Evolutionary conservation across 768 basidiomycete genomes (phyloP), one percentile per base, ranked within the genome.

Genomic region (Candolleomyces aberdarensis): DNA sequence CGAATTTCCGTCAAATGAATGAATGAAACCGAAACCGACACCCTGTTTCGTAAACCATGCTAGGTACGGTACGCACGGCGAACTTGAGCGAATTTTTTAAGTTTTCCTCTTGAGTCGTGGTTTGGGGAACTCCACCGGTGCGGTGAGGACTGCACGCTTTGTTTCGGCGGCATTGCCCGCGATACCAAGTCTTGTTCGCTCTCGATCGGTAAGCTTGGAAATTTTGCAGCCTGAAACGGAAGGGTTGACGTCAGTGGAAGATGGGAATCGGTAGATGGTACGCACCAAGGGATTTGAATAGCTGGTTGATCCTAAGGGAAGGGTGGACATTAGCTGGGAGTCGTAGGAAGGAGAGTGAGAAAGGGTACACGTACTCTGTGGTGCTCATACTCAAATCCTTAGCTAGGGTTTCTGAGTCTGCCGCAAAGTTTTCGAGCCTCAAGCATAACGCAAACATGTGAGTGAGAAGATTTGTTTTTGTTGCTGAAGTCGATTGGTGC

Each of bases 41-140:
- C 36, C 36, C 11, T 36, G 36, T 36, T 36, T 36, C 36, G 36
- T 36, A 36, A 36, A 36, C 8, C 8, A 36, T 36, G 36, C 11
- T 26, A 26, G 11, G 36, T 36, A 36, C 26, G 15, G 3, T 46
- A 46, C 44, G 1, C 19, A 46, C 19, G 19, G 44, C 15, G 44
- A 17, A 13, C 17, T 20, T 17, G 19, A 4, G 14, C 19, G 19
- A 7, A 20, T 17, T 17, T 46, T 20, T 56, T 61, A 63, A 43
- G 66, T 72, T 63, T 72, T 77, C 66, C 75, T 74, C 69, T 74
- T 75, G 52, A 74, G 68, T 60, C 73, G 71, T 20, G 82, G 80
- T 68, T 90, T 91, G 0, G 94, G 95, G 75, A 97, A 97, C 62
- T 83, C 79, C 1, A 96, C 80, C 2, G 96, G 96, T 0, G 85